phyloP scores from a whole-genome alignment of 1,284 basidiomycete genomes.

The Crepidotus sp. region DNA sequence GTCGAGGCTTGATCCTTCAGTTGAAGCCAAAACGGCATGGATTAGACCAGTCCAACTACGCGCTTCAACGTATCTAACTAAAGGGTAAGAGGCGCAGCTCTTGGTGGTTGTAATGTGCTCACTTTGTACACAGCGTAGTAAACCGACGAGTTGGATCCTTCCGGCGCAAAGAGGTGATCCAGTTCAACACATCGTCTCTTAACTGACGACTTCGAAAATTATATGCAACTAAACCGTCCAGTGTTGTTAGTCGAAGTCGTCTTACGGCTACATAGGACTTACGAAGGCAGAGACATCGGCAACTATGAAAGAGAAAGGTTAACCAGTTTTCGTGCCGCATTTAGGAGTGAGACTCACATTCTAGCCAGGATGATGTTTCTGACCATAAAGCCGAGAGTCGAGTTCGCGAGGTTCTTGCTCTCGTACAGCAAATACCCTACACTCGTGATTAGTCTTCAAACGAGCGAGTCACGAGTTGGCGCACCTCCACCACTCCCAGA shows the following conservation, averaged over 20 bases:
- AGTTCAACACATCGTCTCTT: constrained; percentile 3
- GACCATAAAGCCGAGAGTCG: constrained; percentile 11
- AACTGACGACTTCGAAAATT: constrained; percentile 7
- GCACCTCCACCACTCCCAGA: constrained; percentile 21
- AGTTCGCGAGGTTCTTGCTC: constrained; percentile 18
- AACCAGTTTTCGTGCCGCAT: not conserved
- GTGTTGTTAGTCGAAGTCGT: not conserved
- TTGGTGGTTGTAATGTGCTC: not conserved
- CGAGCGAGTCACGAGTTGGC: not conserved
- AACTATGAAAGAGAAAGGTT: not conserved
- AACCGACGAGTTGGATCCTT: constrained; percentile 8
- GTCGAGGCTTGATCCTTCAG: constrained; percentile 25
- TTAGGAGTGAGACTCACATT: constrained; percentile 26
- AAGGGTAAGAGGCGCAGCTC: not conserved
- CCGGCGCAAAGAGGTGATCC: constrained; percentile 6
- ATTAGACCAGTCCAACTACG: constrained; percentile 28
- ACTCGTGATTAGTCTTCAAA: not conserved
- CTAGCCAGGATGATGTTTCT: constrained; percentile 31
- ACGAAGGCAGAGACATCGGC: constrained; percentile 19
- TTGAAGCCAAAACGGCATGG: constrained; percentile 24
- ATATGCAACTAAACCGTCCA: constrained; percentile 9
- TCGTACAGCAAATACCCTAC: constrained; percentile 26
- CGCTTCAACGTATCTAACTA: constrained; percentile 30
- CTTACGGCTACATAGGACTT: not conserved
- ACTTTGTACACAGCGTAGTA: not conserved